These are phyloP conservation scores for Fusarium bactridioides DNA, from an alignment of 2,329 filamentous ascomycete species.

Conservation along the genomic window DNA sequence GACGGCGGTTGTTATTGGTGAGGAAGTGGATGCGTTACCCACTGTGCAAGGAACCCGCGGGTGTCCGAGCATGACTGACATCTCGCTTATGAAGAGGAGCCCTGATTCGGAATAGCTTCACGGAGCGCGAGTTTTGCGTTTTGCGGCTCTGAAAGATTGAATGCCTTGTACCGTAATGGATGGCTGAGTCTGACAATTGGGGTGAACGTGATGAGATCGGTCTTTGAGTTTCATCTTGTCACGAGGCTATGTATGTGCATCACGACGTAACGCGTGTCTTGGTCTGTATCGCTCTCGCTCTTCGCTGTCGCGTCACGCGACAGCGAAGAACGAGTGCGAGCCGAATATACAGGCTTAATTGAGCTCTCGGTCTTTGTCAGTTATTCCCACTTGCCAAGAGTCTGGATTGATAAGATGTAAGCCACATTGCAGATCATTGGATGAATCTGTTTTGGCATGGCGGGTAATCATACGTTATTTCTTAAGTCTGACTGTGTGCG, in stretches of 20 bases:
- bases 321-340: background rate
- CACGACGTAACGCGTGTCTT: background rate
- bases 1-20: background rate
- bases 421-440: background rate
- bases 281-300: background rate
- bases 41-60: slow-evolving; percentile 14
- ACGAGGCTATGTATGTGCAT: background rate
- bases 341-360: background rate
- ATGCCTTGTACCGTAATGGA: background rate
- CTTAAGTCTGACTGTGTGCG: background rate
- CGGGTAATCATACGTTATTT: background rate
- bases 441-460: too few species aligned
- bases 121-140: background rate
- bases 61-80: slow-evolving; percentile 5
- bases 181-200: background rate
- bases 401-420: background rate
- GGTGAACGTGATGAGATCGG: background rate
- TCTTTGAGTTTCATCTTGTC: background rate
- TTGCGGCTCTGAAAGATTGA: background rate
- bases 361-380: background rate
- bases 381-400: background rate
- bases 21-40: background rate
- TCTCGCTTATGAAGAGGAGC: slow-evolving; percentile 12
- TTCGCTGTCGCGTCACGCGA: background rate
- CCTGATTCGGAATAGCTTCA: background rate